Base-by-base conservation (phyloP, 495 filamentous ascomycete genomes). In the Aspergillus sclerotioniger region DNA sequence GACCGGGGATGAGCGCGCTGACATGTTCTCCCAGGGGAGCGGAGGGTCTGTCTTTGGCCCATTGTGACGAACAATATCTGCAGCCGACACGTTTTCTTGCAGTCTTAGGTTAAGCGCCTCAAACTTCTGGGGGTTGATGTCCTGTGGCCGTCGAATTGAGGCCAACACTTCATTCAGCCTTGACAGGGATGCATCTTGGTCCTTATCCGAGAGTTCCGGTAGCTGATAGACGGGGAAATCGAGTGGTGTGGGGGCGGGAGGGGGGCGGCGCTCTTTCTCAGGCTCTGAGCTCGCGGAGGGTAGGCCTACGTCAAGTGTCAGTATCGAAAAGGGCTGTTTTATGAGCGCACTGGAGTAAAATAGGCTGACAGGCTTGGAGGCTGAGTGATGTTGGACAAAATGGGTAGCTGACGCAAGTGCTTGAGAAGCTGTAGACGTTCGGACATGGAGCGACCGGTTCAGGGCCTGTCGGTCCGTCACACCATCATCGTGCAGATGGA, bases 91-190 rank as follows among this genome's bases (percentile, higher is more conserved):
- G 67, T 76, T 74, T 7, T 62, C 55, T 16, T 74, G 67, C 28
- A 84, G 57, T 5, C 72, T 62, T 31, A 87, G 61, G 59, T 87
- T 87, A 31, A 88, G 71, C 16, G 76, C 69, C 16, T 75, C 64
- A 54, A 87, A 70, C 43, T 81, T 76, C 21, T 82, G 68, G 25
- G 68, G 45, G 17, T 67, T 71, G 66, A 85, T 74, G 64, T 83
- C 83, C 44, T 77, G 76, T 12, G 80, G 80, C 33, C 76, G 81
- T 60, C 76, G 73, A 54, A 86, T 76, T n/a, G 63, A 71, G 37
- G 71, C 65, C 54, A 85, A 77, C 5, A 77, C 67, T 20, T 60
- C 51, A 44, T 71, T 62, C 5, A 86, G 65, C 25, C 74, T 67
- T 41, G 61, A 58, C 20, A 75, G 62, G 37, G 65, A 60, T n/a